Evolutionary conservation across 257 asterid species (phyloP).

Genomic region (Solanum rostratum): DNA sequence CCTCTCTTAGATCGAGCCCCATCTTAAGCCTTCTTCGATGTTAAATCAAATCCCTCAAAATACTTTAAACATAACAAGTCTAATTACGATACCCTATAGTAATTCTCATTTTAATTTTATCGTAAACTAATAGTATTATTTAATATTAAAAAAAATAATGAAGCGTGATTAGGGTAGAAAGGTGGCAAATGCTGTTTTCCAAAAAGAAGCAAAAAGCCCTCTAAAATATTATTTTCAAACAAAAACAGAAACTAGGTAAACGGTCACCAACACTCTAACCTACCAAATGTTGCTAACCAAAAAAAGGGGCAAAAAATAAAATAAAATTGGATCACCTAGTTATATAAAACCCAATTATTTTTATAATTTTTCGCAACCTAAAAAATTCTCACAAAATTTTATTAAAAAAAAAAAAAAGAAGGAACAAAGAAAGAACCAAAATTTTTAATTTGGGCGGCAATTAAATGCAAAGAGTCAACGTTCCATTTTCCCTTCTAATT

Average conservation of each 20-base stretch:
- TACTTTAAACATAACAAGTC: no score
- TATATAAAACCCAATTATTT: neutral
- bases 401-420: neutral
- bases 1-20: no score
- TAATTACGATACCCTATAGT: no score
- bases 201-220: neutral
- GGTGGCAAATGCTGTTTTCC: neutral
- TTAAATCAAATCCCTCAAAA: no score
- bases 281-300: conserved; percentile 6
- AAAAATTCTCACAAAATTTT: neutral
- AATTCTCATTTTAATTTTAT: neutral
- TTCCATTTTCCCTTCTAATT: neutral
- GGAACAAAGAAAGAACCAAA: neutral
- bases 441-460: conserved; percentile 21
- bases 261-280: conserved; percentile 23
- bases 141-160: neutral
- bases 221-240: neutral
- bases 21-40: no score
- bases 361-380: neutral
- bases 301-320: neutral
- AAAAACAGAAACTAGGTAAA: neutral
- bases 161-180: neutral
- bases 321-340: neutral
- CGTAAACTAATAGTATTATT: neutral
- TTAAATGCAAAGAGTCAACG: conserved; percentile 23